These are phyloP conservation scores for Tetracladium maxilliforme DNA, from an alignment of 2,329 filamentous ascomycete species.

Conservation along the genomic window DNA sequence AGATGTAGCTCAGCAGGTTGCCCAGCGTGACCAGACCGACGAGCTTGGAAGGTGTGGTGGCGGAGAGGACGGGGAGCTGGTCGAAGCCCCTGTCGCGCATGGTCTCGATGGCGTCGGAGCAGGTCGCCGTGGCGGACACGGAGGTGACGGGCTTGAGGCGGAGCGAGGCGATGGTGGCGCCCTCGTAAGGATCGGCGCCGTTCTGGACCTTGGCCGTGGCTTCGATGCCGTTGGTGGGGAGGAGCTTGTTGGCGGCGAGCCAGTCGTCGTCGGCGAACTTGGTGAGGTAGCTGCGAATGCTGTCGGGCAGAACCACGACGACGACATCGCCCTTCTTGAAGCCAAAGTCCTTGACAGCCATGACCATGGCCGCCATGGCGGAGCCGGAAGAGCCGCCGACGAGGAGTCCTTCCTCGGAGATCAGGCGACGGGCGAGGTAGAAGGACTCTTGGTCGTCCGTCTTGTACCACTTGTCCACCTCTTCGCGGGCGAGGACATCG, in stretches of 20 bases:
- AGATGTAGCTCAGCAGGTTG: constrained; percentile 84
- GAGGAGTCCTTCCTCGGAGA: constrained; percentile 84
- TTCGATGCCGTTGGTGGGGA: constrained; percentile 34
- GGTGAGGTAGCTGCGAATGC: constrained; percentile 91
- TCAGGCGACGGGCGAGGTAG: constrained; percentile 74
- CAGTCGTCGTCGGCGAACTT: constrained; percentile 99
- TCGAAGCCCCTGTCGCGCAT: constrained; percentile 99
- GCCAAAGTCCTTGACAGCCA: constrained; percentile 61
- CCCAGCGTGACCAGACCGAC: constrained; percentile 90
- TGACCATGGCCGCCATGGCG: constrained; percentile 69
- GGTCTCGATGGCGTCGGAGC: constrained; percentile 83
- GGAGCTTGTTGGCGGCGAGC: constrained; percentile 89
- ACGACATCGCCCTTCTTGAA: constrained; percentile 74
- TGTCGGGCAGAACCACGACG: constrained; percentile 86
- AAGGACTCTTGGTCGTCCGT: constrained; percentile 90
- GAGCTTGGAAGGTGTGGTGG: constrained; percentile 52
- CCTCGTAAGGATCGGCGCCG: constrained; percentile 53
- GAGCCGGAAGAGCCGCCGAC: constrained; percentile 91
- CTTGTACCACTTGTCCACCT: constrained; percentile 95
- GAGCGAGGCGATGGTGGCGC: constrained; percentile 67
- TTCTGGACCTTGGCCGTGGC: constrained; percentile 19
- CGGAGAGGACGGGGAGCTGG: constrained; percentile 84
- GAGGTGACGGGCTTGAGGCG: constrained; percentile 90
- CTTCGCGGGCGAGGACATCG: constrained; percentile 68
- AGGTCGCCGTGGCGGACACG: constrained; percentile 53